Evolutionary conservation across 176 grass and related monocot species (phyloP).

Genomic region (Rhipidocladum racemiflorum): DNA sequence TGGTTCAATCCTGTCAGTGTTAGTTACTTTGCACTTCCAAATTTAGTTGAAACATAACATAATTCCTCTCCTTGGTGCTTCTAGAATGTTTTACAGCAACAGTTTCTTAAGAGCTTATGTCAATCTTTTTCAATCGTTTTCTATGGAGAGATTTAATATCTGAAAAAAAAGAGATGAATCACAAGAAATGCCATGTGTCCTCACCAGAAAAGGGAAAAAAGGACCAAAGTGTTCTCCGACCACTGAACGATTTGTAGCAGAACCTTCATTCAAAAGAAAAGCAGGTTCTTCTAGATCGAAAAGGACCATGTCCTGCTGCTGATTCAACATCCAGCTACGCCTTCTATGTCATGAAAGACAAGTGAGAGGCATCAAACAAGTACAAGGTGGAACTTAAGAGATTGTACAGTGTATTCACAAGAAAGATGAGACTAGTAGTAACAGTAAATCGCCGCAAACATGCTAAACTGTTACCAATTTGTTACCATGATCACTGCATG

Average conservation of each 20-base stretch:
- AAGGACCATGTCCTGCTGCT: neutral
- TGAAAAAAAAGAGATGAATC: neutral
- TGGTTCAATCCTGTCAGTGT: neutral
- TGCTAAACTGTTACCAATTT: neutral
- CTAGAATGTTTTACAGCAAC: neutral
- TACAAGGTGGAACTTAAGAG: neutral
- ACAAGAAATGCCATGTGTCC: neutral
- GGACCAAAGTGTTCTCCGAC: neutral
- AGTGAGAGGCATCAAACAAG: neutral
- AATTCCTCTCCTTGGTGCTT: neutral
- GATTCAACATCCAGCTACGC: neutral
- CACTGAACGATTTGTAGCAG: neutral
- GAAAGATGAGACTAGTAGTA: neutral
- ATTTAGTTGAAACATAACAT: neutral
- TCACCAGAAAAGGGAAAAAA: neutral
- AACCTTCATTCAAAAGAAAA: neutral
- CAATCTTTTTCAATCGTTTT: neutral
- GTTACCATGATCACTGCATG: neutral
- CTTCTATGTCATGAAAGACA: neutral
- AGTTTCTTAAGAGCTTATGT: neutral
- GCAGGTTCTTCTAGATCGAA: neutral
- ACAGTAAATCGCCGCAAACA: neutral
- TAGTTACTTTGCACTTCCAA: neutral
- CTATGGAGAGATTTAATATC: neutral
- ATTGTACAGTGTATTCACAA: neutral